Conservation (phyloP, 1,284 basidiomycete species). For the Ustilago curta region DNA sequence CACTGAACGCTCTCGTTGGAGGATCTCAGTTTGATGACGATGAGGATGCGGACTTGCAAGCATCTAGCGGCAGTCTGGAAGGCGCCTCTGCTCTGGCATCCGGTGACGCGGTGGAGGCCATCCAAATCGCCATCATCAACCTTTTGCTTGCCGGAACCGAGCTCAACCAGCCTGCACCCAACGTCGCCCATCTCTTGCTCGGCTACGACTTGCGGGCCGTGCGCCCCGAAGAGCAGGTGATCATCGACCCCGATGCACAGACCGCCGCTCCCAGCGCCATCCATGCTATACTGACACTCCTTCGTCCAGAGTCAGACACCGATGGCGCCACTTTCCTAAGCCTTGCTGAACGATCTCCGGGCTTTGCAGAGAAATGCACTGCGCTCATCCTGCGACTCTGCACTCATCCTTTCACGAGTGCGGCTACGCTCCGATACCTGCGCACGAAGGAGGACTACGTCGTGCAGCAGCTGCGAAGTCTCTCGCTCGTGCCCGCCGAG, state of each 20-base stretch:
- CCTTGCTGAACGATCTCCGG: slow-evolving; percentile 72
- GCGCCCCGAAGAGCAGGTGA: slow-evolving; percentile 70
- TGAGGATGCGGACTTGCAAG: slow-evolving; percentile 73
- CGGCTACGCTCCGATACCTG: slow-evolving; percentile 85
- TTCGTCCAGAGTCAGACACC: slow-evolving; percentile 39
- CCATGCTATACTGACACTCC: slow-evolving; percentile 77
- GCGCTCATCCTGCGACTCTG: slow-evolving; percentile 87
- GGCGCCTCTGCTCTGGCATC: slow-evolving; percentile 66
- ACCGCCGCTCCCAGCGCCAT: slow-evolving; percentile 72
- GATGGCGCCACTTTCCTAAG: slow-evolving; percentile 33
- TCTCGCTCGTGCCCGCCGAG: slow-evolving; percentile 72
- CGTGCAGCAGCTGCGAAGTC: slow-evolving; percentile 80
- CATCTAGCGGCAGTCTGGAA: slow-evolving; percentile 70
- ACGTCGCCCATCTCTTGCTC: slow-evolving; percentile 88
- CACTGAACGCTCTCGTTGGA: slow-evolving; percentile 70
- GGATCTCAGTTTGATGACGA: slow-evolving; percentile 70
- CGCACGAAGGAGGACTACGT: slow-evolving; percentile 91
- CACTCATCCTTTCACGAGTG: slow-evolving; percentile 83
- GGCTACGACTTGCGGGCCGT: slow-evolving; percentile 76
- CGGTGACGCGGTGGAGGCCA: slow-evolving; percentile 74
- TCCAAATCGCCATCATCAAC: slow-evolving; percentile 84
- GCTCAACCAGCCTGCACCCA: slow-evolving; percentile 78
- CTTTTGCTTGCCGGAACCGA: slow-evolving; percentile 84
- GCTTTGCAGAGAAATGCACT: slow-evolving; percentile 87
- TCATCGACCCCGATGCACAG: slow-evolving; percentile 71